Conservation (phyloP, 1,284 basidiomycete genomes). For the Sphagnurus paluster region DNA sequence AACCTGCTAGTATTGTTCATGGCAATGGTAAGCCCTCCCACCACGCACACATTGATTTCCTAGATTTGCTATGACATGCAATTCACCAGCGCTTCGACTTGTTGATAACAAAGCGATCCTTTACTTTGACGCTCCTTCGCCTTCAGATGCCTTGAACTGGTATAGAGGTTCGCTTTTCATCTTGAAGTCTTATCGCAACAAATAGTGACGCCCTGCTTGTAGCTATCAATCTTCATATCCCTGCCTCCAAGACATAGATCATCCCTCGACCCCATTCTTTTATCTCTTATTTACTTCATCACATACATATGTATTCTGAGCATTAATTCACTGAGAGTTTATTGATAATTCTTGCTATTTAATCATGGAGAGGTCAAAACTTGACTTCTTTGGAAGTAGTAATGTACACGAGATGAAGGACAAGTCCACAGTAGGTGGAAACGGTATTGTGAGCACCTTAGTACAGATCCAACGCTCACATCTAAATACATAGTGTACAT, state of each 20-base stretch:
- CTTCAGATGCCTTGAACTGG: conserved; percentile 86
- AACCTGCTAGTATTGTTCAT: conserved; percentile 88
- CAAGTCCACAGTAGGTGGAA: too few relatives aligned
- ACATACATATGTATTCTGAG: conserved; percentile 19
- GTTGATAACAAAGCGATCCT: conserved; percentile 90
- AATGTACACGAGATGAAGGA: too few relatives aligned
- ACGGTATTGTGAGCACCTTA: too few relatives aligned
- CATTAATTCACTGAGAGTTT: conserved; percentile 9
- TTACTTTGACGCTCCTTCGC: conserved; percentile 86
- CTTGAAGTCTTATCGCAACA: not conserved
- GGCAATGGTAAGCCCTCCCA: conserved; percentile 80
- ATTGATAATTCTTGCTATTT: not conserved
- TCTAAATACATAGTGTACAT: conserved; percentile 2
- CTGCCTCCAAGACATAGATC: conserved; percentile 43
- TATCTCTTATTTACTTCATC: conserved; percentile 18
- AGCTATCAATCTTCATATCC: conserved; percentile 50
- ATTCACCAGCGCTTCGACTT: conserved; percentile 80
- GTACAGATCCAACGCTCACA: too few relatives aligned
- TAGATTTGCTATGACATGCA: too few relatives aligned
- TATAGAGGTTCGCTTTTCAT: conserved; percentile 66
- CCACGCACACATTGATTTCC: too few relatives aligned
- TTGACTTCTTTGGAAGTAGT: too few relatives aligned
- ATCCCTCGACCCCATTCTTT: conserved; percentile 7
- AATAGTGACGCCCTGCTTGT: not conserved
- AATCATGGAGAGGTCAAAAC: too few relatives aligned